Base-by-base conservation (phyloP, 371 early-diverging fungal genomes). In the Apophysomyces trapeziformis region DNA sequence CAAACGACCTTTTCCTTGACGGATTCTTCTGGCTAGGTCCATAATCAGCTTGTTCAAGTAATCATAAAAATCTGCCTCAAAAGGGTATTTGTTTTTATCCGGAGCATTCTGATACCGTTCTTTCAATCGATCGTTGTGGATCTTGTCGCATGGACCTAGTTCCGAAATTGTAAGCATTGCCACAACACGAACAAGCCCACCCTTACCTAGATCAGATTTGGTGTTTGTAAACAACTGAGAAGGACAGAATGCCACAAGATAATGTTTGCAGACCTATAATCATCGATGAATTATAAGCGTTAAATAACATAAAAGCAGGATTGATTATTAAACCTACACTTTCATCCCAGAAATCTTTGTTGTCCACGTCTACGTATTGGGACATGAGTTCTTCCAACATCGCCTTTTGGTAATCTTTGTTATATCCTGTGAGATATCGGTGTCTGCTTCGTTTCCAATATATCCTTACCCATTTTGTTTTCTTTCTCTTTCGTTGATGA, bases 161-260 rank as follows among this genome's bases (percentile, higher is more conserved):
- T 61, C n/a, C 2, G 43, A 26, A 38, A 35, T 2, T 61, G n/a
- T 21, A 62, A n/a, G 35, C 16, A 58, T 14, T 41, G 38, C 2
- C 21, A 38, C 44, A 61, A n/a, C 11, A 32, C 57, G 11, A n/a
- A 35, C 35, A 21, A 72, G 37, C 47, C 61, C 61, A 66, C 67
- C 68, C 65, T 70, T 83, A 83, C 91, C 94, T 60, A 93, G 79
- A 69, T 92, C 93, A 35, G 91, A 90, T 72, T 95, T 96, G 1
- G 96, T 96, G 76, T 95, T 95, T 45, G 88, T 87, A 74, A 96
- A 96, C 36, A 92, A 79, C 64, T 90, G 89, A 66, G 92, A 84
- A 26, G 96, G 95, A 70, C 96, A 96, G 64, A 94, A 96, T 41
- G 85, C 89, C 43, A 92, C 93, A 54, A 96, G 78, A 66, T 86